phyloP scores from a whole-genome alignment of 306 rosid species.

The Vigna angularis region DNA sequence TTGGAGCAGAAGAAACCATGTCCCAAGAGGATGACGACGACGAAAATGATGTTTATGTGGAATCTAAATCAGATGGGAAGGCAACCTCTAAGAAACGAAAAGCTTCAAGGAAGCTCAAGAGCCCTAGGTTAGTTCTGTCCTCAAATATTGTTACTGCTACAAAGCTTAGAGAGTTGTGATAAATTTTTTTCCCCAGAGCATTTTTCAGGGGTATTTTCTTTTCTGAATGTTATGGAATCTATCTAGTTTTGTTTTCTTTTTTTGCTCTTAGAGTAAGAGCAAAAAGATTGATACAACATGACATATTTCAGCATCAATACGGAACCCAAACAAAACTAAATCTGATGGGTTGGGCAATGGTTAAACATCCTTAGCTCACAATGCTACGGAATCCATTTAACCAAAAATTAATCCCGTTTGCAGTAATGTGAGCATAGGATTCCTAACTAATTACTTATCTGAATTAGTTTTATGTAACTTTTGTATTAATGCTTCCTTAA shows the following conservation, averaged over 20 bases:
- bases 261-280: neutral
- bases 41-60: conserved; percentile 48
- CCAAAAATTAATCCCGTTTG: too few species aligned
- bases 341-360: neutral
- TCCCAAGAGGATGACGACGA: conserved; percentile 50
- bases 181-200: neutral
- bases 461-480: conserved; percentile 31
- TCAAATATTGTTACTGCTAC: conserved; percentile 10
- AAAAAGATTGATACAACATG: conserved; percentile 3
- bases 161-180: neutral
- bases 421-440: too few species aligned
- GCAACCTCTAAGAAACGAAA: conserved; percentile 73
- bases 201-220: conserved; percentile 11
- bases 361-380: too few species aligned
- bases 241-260: conserved; percentile 8
- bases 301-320: neutral
- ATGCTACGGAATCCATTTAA: too few species aligned
- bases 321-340: conserved; percentile 32
- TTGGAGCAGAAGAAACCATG: conserved; percentile 49
- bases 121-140: conserved; percentile 61
- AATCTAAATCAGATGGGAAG: conserved; percentile 42
- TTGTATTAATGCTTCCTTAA: conserved; percentile 4
- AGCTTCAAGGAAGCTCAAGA: conserved; percentile 63
- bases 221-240: conserved; percentile 31
- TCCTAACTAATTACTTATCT: too few species aligned